A percentile compares a stretch with the other conserved stretches of the same genome.
Evolutionary conservation across 306 rosid species (phyloP).

Genomic region (Begonia loranthoides): DNA sequence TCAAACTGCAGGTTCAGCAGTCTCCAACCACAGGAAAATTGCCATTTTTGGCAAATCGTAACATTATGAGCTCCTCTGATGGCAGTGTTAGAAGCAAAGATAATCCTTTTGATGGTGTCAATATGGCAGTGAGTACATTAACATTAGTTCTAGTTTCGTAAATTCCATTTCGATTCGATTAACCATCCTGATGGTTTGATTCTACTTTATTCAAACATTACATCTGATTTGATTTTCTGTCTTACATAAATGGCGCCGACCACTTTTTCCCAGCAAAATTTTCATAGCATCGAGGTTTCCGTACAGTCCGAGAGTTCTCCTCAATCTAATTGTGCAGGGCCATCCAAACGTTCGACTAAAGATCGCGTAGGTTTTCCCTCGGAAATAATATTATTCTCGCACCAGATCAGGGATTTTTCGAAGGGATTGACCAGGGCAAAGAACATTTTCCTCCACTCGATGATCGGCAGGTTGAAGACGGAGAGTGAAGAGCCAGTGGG

Average conservation of each 20-base stretch:
- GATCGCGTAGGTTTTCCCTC: conserved; percentile 34
- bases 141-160: background rate
- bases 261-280: conserved; percentile 35
- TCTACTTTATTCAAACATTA: background rate
- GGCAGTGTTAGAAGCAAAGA: conserved; percentile 29
- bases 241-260: conserved; percentile 37
- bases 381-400: conserved; percentile 32
- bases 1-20: conserved; percentile 67
- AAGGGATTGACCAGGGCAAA: conserved; percentile 21
- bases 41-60: conserved; percentile 36
- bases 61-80: conserved; percentile 22
- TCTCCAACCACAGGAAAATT: conserved; percentile 95
- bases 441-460: conserved; percentile 50
- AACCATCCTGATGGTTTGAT: background rate
- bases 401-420: conserved; percentile 34
- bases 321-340: conserved; percentile 36
- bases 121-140: background rate
- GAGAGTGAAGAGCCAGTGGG: conserved; percentile 49
- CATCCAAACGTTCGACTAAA: conserved; percentile 33
- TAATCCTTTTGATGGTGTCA: conserved; percentile 27
- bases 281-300: conserved; percentile 38
- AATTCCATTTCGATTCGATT: background rate
- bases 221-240: background rate
- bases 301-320: conserved; percentile 44
- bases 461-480: conserved; percentile 65